phyloP scores from a whole-genome alignment of 495 filamentous ascomycete genomes.

The Neurospora sp. region DNA sequence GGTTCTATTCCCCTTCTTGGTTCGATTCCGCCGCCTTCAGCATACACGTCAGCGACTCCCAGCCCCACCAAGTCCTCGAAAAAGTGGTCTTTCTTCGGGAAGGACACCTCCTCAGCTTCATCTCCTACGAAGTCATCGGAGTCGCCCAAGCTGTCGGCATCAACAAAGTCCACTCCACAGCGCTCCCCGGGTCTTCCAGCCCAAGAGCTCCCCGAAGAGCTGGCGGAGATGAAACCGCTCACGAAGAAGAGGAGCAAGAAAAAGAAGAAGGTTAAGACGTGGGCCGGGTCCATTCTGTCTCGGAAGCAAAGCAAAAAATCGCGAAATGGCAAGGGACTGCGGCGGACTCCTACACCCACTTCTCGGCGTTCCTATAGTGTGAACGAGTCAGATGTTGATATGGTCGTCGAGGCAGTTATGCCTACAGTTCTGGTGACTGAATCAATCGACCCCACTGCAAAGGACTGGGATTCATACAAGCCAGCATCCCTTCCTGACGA shows the following conservation, averaged over 20 bases:
- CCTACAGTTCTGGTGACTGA: conserved; percentile 20
- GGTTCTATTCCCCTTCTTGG: conserved; percentile 42
- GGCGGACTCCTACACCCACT: conserved; percentile 32
- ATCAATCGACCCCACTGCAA: conserved; percentile 12
- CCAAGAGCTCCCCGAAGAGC: background rate
- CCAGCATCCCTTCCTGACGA: conserved; percentile 28
- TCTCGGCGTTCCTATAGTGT: conserved; percentile 11
- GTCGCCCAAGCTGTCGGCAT: conserved; percentile 12
- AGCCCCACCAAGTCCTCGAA: conserved; percentile 38
- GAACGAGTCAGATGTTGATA: conserved; percentile 12
- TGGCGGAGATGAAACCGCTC: conserved; percentile 10
- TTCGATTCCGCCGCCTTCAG: conserved; percentile 18
- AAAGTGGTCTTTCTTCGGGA: conserved; percentile 47
- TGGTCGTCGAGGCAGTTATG: conserved; percentile 9
- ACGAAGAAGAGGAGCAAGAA: conserved; percentile 52
- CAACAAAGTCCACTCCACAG: conserved; percentile 7
- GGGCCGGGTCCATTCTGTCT: conserved; percentile 68
- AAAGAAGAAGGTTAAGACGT: conserved; percentile 69
- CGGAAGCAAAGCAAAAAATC: conserved; percentile 43
- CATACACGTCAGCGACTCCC: conserved; percentile 22
- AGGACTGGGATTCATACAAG: conserved; percentile 12
- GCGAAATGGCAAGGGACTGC: conserved; percentile 31
- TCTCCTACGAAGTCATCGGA: conserved; percentile 34
- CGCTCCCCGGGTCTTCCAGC: conserved; percentile 1
- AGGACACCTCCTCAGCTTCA: conserved; percentile 32